phyloP scores from a whole-genome alignment of 2,329 filamentous ascomycete genomes.

The Dryadomyces sulphureus region DNA sequence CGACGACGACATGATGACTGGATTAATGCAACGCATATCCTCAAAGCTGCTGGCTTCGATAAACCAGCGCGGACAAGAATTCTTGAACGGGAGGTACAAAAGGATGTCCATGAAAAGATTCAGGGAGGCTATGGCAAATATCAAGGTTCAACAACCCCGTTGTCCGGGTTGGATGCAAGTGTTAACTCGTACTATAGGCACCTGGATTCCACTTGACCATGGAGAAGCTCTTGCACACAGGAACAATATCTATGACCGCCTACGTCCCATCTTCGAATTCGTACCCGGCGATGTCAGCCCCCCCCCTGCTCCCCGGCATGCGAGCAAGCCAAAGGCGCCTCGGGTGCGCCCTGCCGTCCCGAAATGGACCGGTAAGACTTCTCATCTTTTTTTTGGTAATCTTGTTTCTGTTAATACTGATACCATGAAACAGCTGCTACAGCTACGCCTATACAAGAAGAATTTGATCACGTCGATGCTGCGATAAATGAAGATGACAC shows the following conservation, averaged over 20 bases:
- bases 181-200: constrained; percentile 38
- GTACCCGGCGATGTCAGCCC: constrained; percentile 73
- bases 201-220: constrained; percentile 82
- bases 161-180: too few species aligned
- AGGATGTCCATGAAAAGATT: constrained; percentile 92
- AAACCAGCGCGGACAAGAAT: constrained; percentile 93
- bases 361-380: constrained; percentile 36
- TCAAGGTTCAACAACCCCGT: constrained; percentile 44
- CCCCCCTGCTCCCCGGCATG: constrained; percentile 85
- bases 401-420: background rate
- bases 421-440: background rate
- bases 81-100: constrained; percentile 90
- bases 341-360: constrained; percentile 46
- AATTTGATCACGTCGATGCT: constrained; percentile 47
- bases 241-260: constrained; percentile 72
- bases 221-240: constrained; percentile 72
- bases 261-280: constrained; percentile 81
- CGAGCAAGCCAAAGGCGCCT: constrained; percentile 68
- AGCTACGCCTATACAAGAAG: constrained; percentile 34
- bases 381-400: background rate
- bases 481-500: constrained; percentile 63
- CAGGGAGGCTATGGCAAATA: constrained; percentile 98
- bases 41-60: constrained; percentile 94
- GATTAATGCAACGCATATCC: constrained; percentile 99
- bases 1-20: constrained; percentile 83